These are phyloP conservation scores for Rhynchospora breviuscula DNA, from an alignment of 176 grass and related monocot genomes.

Conservation along the genomic window DNA sequence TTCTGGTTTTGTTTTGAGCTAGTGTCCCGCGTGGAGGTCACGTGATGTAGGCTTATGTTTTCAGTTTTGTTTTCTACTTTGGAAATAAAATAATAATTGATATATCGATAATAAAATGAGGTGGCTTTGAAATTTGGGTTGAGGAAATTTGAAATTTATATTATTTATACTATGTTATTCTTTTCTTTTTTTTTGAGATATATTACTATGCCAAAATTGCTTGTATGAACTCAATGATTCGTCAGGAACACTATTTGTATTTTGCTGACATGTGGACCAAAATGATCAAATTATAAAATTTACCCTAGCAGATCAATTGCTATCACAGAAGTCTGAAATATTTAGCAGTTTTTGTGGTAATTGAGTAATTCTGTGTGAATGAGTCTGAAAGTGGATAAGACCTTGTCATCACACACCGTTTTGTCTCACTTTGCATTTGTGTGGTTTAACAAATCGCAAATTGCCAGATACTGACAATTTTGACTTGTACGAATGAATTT, in stretches of 20 bases:
- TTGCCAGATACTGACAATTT: slow-evolving; percentile 21
- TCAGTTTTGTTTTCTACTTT: background rate
- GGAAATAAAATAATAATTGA: background rate
- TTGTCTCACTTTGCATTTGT: slow-evolving; percentile 7
- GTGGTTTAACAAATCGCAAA: slow-evolving; percentile 18
- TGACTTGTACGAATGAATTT: background rate
- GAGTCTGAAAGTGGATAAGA: background rate
- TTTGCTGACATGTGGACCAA: too few relatives aligned
- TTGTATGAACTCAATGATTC: background rate
- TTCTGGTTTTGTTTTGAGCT: background rate
- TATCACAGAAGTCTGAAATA: background rate
- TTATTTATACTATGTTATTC: background rate
- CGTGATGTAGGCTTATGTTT: background rate
- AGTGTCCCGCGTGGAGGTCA: slow-evolving; percentile 22
- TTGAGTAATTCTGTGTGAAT: background rate
- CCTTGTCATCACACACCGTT: background rate
- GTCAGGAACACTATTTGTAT: too few relatives aligned
- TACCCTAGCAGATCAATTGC: background rate
- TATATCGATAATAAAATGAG: background rate
- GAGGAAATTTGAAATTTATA: background rate
- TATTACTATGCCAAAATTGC: background rate
- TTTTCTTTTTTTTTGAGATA: background rate
- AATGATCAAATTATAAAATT: too few relatives aligned
- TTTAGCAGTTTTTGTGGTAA: slow-evolving; percentile 1
- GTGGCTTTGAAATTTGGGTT: slow-evolving; percentile 1